phyloP scores from a whole-genome alignment of 106 monocot species.

The Platanthera zijinensis region DNA sequence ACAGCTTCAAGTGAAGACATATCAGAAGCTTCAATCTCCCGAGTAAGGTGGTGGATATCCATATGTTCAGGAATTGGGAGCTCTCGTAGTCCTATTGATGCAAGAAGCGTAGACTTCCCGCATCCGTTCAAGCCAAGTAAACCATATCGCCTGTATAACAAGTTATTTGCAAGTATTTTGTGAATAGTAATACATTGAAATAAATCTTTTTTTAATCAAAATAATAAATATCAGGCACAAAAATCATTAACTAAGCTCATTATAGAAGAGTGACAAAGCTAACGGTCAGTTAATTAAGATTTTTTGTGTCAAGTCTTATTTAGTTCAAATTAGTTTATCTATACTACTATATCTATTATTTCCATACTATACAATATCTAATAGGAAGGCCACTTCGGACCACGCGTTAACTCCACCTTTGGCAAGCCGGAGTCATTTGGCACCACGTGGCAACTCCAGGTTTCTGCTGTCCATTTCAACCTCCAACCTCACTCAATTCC shows the following conservation, averaged over 20 bases:
- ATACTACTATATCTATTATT: no score
- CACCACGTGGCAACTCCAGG: no score
- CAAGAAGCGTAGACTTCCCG: slow-evolving; percentile 89
- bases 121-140: slow-evolving; percentile 96
- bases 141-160: slow-evolving; percentile 67
- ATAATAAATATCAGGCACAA: neutral
- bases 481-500: no score
- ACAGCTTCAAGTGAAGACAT: slow-evolving; percentile 91
- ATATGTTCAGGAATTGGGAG: slow-evolving; percentile 95
- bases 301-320: neutral
- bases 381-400: no score
- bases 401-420: no score
- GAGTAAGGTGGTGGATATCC: slow-evolving; percentile 84
- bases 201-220: neutral
- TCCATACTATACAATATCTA: no score
- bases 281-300: neutral
- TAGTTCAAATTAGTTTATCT: neutral
- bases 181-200: neutral
- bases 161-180: neutral
- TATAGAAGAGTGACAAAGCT: neutral
- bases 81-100: slow-evolving; percentile 75
- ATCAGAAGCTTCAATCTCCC: slow-evolving; percentile 97
- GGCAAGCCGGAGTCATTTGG: no score
- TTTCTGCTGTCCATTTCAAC: no score
- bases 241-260: neutral